phyloP scores from a whole-genome alignment of 148 eudicot species.

The Beta vulgaris region DNA sequence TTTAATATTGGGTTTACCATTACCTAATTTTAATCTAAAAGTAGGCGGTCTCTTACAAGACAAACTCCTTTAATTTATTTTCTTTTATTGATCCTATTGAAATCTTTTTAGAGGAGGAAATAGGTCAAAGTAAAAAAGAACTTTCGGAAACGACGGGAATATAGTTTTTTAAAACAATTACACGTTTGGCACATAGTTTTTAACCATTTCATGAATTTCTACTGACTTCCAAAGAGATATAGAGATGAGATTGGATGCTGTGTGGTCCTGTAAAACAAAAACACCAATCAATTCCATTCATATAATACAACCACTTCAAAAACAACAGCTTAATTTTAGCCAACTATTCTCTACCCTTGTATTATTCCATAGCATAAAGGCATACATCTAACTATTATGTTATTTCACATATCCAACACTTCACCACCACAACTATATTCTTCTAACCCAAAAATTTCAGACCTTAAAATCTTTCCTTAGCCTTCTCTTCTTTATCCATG shows the following conservation, averaged over 20 bases:
- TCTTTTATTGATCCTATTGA: no score
- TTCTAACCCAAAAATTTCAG: background rate
- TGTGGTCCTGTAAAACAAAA: background rate
- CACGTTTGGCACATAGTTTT: no score
- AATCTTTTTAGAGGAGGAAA: no score
- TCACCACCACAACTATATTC: background rate
- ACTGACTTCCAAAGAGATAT: background rate
- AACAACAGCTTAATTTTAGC: no score
- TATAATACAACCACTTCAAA: background rate
- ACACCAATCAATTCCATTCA: background rate
- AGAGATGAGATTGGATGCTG: background rate
- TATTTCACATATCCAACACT: background rate
- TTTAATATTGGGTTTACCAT: no score
- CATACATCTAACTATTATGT: background rate
- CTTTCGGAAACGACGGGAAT: no score
- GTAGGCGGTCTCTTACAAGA: no score
- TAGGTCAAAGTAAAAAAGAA: no score
- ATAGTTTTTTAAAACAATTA: no score
- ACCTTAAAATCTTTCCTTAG: background rate
- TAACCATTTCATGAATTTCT: background rate
- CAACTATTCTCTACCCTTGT: background rate
- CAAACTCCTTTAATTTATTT: no score
- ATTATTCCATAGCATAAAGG: slow-evolving; percentile 2
- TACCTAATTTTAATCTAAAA: no score
- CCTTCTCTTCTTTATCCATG: background rate